phyloP scores from a whole-genome alignment of 441 rosid genomes.

The Pelargonium cotyledonis region DNA sequence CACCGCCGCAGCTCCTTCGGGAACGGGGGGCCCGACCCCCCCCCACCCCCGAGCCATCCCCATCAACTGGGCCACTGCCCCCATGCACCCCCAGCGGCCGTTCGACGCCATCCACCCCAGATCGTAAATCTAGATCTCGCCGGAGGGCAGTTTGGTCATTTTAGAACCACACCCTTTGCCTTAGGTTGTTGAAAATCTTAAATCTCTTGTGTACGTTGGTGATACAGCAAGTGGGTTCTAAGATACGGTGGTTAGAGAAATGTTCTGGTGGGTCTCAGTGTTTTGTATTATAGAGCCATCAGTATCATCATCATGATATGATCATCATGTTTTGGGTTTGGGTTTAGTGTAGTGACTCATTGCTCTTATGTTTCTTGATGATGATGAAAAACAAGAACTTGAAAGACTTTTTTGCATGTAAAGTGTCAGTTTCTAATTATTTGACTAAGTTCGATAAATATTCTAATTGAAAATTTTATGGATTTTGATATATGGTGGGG shows the following conservation, averaged over 20 bases:
- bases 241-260: constrained; percentile 35
- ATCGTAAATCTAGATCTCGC: constrained; percentile 14
- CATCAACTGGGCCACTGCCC: constrained; percentile 43
- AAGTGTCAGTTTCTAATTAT: background rate
- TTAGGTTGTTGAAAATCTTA: no score
- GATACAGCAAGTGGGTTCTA: constrained; percentile 7
- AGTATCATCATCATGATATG: background rate
- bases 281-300: constrained; percentile 38
- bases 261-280: constrained; percentile 47
- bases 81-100: constrained; percentile 26
- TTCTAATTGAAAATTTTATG: background rate
- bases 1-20: constrained; percentile 5
- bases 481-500: background rate
- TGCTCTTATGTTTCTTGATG: no score
- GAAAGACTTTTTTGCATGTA: background rate
- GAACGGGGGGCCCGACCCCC: constrained; percentile 16
- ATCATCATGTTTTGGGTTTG: background rate
- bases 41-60: constrained; percentile 37
- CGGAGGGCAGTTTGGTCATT: constrained; percentile 21
- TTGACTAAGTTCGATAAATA: background rate
- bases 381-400: background rate
- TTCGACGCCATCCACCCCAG: constrained; percentile 52
- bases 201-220: constrained; percentile 9
- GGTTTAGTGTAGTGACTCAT: background rate
- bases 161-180: no score